Conservation (phyloP, 257 asterid genomes). For the Craterostigma plantagineum region DNA sequence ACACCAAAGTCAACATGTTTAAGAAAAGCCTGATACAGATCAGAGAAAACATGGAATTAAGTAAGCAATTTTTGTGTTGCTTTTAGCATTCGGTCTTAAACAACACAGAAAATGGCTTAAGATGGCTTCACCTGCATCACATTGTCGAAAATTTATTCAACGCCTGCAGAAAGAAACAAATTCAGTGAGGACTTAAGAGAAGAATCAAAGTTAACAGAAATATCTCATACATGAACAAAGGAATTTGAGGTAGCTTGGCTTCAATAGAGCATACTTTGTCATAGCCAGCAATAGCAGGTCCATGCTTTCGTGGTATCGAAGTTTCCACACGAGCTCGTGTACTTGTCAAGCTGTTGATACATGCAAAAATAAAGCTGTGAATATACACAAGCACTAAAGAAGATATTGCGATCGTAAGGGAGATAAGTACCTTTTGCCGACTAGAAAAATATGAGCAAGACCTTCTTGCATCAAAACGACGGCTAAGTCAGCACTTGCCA, state of each 20-base stretch:
- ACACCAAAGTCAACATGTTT: slow-evolving; percentile 69
- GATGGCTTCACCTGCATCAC: slow-evolving; percentile 32
- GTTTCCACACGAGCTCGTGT: slow-evolving; percentile 80
- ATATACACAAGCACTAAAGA: too few species aligned
- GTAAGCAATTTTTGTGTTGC: too few species aligned
- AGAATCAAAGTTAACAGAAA: too few species aligned
- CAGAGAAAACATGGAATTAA: neutral
- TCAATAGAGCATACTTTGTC: slow-evolving; percentile 47
- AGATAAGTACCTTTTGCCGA: slow-evolving; percentile 69
- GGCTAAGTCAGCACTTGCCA: slow-evolving; percentile 87
- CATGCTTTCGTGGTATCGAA: slow-evolving; percentile 96
- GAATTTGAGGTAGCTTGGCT: neutral
- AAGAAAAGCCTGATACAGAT: slow-evolving; percentile 48
- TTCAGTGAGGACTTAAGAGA: slow-evolving; percentile 3
- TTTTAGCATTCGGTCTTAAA: too few species aligned
- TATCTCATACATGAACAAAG: slow-evolving; percentile 1
- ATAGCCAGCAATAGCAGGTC: slow-evolving; percentile 86
- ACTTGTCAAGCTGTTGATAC: slow-evolving; percentile 52
- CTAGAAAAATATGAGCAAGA: slow-evolving; percentile 58
- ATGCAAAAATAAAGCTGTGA: slow-evolving; percentile 2
- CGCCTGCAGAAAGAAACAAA: slow-evolving; percentile 40
- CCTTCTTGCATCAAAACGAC: slow-evolving; percentile 98
- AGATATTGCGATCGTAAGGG: neutral
- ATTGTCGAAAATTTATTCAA: slow-evolving; percentile 72
- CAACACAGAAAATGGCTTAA: too few species aligned